Evolutionary conservation across 2,329 filamentous ascomycete genomes (phyloP).

Genomic region (Aspergillus luchuensis): DNA sequence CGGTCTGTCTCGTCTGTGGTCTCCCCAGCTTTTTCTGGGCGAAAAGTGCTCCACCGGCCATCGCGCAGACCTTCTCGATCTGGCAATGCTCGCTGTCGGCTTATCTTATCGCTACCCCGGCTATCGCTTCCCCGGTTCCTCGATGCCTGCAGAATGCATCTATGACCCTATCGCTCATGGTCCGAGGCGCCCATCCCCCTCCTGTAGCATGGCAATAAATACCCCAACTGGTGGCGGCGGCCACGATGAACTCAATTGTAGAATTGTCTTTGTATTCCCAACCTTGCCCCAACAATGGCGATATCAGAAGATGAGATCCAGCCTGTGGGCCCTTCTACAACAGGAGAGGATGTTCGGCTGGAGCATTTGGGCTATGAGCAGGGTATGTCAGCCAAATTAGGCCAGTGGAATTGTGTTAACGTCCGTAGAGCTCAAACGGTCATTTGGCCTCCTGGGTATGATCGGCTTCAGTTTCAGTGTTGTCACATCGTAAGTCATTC

Average conservation of each 20-base stretch:
- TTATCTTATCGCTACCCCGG: conserved; percentile 28
- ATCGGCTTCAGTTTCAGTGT: conserved; percentile 62
- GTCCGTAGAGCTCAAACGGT: conserved; percentile 56
- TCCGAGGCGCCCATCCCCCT: background rate
- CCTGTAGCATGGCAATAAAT: background rate
- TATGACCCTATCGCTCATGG: background rate
- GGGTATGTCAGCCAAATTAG: conserved; percentile 24
- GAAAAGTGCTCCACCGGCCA: conserved; percentile 17
- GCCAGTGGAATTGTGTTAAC: background rate
- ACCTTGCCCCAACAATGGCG: background rate
- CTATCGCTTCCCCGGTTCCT: conserved; percentile 6
- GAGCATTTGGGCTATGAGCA: conserved; percentile 45
- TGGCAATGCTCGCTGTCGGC: conserved; percentile 20
- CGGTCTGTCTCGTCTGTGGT: background rate
- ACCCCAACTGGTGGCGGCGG: background rate
- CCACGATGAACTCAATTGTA: background rate
- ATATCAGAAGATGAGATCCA: conserved; percentile 28
- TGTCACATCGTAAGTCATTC: conserved; percentile 50
- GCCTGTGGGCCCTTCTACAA: conserved; percentile 25
- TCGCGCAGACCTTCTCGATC: conserved; percentile 33
- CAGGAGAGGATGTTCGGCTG: conserved; percentile 39
- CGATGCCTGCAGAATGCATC: background rate
- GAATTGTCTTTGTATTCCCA: background rate
- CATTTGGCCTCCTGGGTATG: conserved; percentile 59
- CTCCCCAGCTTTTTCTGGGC: background rate